Evolutionary conservation across 1,284 basidiomycete species (phyloP), one percentile per base, ranked within the genome.

Genomic region (Malassezia equina): DNA sequence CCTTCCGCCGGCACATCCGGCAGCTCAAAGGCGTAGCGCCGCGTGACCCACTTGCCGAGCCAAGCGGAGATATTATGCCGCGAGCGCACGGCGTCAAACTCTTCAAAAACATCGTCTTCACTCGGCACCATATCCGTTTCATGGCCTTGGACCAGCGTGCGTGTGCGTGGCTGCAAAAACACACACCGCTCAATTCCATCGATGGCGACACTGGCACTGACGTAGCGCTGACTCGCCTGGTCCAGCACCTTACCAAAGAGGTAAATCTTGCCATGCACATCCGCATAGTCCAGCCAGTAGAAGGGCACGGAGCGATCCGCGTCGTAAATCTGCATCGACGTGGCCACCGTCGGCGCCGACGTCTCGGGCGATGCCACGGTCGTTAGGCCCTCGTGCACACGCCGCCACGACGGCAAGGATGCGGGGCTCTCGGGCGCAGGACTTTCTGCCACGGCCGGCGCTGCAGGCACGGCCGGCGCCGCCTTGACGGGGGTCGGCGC

Each of bases 1-100:
- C 81, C 80, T 75, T 89, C 86, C 27, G 82, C 84, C 1, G 90
- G 89, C 0, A 96, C 82, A 44, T 86, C 84, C 53, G 81, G 80
- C 66, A 88, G 84, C 29, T 90, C 91, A 73, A 99, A 98, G 0
- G 88, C 90, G 71, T 98, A 98, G 65, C 86, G 88, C 44, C 93
- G 81, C 63, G 84, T 82, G 21, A 98, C 91, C 75, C 85, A 88
- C 51, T 73, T 73, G 43, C 62, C 59, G 36, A 69, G 56, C 81
- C 84, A 90, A 31, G 80, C 78, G 69, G 86, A 87, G 73, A 95
- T 85, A 8, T 82, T 82, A 31, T 83, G 76, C 65, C 86, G 82
- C 67, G 81, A 80, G 33, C 89, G 80, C 47, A 94, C 79, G 41
- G 80, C 77, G 61, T 93, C 87, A 66, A 96, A 90, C 68, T 96